These are phyloP conservation scores for Boletus tylopilopsis DNA, from an alignment of 768 basidiomycete species.

Conservation along the genomic window DNA sequence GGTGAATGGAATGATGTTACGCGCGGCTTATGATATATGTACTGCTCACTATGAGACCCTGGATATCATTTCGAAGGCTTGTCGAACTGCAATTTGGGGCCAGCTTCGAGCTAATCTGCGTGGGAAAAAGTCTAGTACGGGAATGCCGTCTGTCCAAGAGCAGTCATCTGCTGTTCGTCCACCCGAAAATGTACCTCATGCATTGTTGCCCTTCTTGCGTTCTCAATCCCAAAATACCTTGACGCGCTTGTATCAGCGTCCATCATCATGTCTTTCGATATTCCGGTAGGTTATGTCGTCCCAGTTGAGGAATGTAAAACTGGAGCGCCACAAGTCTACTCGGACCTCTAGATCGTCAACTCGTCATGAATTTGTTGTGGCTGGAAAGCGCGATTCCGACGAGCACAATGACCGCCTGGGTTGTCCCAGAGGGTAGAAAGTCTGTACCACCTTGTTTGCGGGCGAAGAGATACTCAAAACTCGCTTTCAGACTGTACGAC, in stretches of 20 bases:
- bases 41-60: too few species aligned
- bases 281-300: conserved; percentile 57
- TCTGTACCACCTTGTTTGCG: conserved; percentile 30
- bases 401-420: conserved; percentile 74
- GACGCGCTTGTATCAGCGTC: conserved; percentile 75
- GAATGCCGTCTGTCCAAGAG: conserved; percentile 26
- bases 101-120: too few species aligned
- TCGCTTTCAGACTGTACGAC: conserved; percentile 59
- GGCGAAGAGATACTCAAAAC: background rate
- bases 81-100: too few species aligned
- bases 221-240: conserved; percentile 75
- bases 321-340: conserved; percentile 51
- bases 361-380: conserved; percentile 88
- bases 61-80: too few species aligned
- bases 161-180: conserved; percentile 9
- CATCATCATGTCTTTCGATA: conserved; percentile 86
- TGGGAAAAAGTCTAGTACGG: background rate
- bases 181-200: conserved; percentile 45
- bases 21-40: too few species aligned
- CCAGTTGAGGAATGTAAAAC: background rate
- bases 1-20: too few species aligned
- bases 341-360: conserved; percentile 74
- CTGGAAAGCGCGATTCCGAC: conserved; percentile 68
- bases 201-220: conserved; percentile 75
- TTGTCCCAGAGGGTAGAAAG: conserved; percentile 70